Conservation (phyloP, 2,329 filamentous ascomycete genomes). For the Trichoderma sp. region DNA sequence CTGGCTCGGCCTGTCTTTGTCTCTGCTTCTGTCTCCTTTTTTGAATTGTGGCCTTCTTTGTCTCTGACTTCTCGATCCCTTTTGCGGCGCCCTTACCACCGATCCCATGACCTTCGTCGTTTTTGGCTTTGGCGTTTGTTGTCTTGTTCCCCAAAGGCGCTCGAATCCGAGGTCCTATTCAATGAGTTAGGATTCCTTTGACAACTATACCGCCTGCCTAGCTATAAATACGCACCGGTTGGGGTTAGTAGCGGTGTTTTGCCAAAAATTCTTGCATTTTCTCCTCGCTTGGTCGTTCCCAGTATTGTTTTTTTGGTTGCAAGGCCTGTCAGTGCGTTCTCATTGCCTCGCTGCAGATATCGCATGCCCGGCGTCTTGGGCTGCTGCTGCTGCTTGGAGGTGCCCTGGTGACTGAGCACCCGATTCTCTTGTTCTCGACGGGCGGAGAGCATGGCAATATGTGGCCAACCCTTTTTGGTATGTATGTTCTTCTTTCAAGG, state of each 20-base stretch:
- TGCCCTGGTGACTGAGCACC: conserved; percentile 72
- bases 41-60: conserved; percentile 60
- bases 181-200: conserved; percentile 20
- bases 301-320: conserved; percentile 48
- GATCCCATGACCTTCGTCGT: conserved; percentile 67
- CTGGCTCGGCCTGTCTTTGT: conserved; percentile 53
- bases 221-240: conserved; percentile 59
- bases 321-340: conserved; percentile 64
- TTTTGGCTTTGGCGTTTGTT: conserved; percentile 84
- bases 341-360: conserved; percentile 75
- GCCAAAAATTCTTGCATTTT: conserved; percentile 47
- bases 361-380: conserved; percentile 79
- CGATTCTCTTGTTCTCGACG: conserved; percentile 87
- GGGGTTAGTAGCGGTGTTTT: conserved; percentile 73
- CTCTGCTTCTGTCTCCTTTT: conserved; percentile 63
- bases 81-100: conserved; percentile 61
- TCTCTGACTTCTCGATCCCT: conserved; percentile 63
- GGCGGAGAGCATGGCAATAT: conserved; percentile 67
- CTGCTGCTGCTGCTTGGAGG: conserved; percentile 74
- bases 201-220: neutral
- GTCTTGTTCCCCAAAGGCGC: conserved; percentile 92
- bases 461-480: neutral
- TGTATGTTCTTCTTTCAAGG: neutral
- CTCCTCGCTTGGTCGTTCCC: conserved; percentile 59
- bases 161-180: conserved; percentile 55